Conservation (phyloP, 192 early-diverging fungal species). For the Linnemannia schmuckeri region DNA sequence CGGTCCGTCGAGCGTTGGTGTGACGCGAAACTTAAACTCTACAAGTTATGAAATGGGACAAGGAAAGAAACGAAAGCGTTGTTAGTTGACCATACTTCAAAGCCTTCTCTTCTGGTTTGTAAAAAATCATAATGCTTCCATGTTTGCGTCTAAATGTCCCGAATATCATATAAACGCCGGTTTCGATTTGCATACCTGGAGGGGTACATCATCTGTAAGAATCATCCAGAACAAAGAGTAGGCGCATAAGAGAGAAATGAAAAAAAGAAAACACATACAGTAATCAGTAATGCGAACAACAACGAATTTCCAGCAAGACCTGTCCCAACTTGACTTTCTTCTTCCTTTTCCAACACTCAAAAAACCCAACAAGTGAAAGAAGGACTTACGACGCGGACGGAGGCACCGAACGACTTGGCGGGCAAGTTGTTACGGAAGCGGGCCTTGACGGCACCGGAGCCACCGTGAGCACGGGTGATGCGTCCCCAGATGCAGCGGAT, state of each 20-base stretch:
- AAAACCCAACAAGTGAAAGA: conserved; percentile 17
- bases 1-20: conserved; percentile 28
- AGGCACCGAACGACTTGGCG: conserved; percentile 92
- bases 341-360: neutral
- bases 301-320: neutral
- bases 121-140: neutral
- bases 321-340: neutral
- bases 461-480: conserved; percentile 95
- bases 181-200: conserved; percentile 72
- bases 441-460: conserved; percentile 95
- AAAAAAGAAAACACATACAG: conserved; percentile 13
- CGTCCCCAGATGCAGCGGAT: conserved; percentile 99
- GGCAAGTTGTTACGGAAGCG: conserved; percentile 98
- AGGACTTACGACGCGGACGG: conserved; percentile 89
- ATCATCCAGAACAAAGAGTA: neutral
- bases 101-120: neutral
- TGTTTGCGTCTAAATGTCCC: neutral
- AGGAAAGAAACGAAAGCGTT: neutral
- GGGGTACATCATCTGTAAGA: conserved; percentile 92
- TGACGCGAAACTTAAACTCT: conserved; percentile 53
- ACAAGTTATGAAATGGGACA: neutral
- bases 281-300: neutral
- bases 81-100: conserved; percentile 4
- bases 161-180: conserved; percentile 29
- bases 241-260: conserved; percentile 2